Conservation (phyloP, 2,329 filamentous ascomycete species). For the Colletotrichum sp. region DNA sequence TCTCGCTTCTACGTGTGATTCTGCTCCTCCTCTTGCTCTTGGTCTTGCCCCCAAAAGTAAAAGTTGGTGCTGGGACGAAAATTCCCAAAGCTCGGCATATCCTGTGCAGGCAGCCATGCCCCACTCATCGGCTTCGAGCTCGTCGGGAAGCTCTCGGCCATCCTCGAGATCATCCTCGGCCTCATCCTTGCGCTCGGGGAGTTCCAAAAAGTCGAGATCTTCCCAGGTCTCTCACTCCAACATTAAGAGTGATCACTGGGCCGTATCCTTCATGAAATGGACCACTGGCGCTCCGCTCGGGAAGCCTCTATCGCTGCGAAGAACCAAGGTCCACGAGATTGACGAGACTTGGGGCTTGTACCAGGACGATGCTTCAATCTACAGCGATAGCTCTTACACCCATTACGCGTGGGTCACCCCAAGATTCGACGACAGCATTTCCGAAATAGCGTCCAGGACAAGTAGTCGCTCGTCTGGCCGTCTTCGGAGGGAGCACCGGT, state of each 20-base stretch:
- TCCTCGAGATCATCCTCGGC: constrained; percentile 14
- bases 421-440: constrained; percentile 19
- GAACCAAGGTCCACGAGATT: background rate
- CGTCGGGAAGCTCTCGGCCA: constrained; percentile 9
- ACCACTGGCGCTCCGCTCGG: constrained; percentile 14
- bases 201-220: constrained; percentile 19
- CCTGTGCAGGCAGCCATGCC: constrained; percentile 2
- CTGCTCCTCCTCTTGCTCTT: background rate
- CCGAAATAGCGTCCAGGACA: constrained; percentile 9
- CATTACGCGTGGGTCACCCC: constrained; percentile 18
- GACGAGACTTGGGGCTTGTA: constrained; percentile 14
- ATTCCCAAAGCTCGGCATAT: background rate
- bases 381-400: constrained; percentile 6
- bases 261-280: constrained; percentile 20
- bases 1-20: background rate
- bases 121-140: constrained; percentile 13
- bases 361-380: constrained; percentile 4
- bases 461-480: constrained; percentile 4
- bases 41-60: background rate
- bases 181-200: constrained; percentile 6
- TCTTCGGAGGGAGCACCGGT: background rate
- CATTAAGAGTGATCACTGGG: constrained; percentile 17
- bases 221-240: constrained; percentile 17
- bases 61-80: background rate
- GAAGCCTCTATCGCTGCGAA: constrained; percentile 15